Conservation (phyloP, 306 rosid species). For the Trifolium pratense region DNA sequence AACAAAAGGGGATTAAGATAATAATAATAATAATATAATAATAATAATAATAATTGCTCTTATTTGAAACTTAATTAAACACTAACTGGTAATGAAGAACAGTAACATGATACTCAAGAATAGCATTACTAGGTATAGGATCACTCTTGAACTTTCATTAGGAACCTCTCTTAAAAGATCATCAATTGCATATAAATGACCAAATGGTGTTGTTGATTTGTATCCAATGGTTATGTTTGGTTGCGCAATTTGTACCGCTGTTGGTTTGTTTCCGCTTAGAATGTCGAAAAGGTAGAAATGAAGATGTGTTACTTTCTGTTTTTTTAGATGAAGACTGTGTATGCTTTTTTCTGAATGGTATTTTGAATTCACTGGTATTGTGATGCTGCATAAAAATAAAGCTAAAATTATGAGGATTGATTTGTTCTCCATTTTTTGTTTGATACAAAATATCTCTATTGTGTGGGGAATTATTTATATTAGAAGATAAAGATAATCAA, state of each 20-base stretch:
- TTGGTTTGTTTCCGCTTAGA: slow-evolving; percentile 47
- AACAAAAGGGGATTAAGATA: no score
- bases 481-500: not conserved
- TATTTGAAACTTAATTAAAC: no score
- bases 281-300: slow-evolving; percentile 57
- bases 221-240: slow-evolving; percentile 10
- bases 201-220: slow-evolving; percentile 44
- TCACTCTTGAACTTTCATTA: slow-evolving; percentile 32
- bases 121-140: slow-evolving; percentile 44
- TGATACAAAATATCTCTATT: not conserved
- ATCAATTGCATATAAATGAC: slow-evolving; percentile 46
- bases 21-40: no score
- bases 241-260: slow-evolving; percentile 36
- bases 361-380: slow-evolving; percentile 28
- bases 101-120: slow-evolving; percentile 49
- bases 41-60: no score
- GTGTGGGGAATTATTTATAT: not conserved
- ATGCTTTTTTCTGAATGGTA: slow-evolving; percentile 32
- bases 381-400: not conserved
- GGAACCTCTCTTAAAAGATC: slow-evolving; percentile 49
- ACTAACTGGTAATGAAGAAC: slow-evolving; percentile 42
- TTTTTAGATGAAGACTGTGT: slow-evolving; percentile 10
- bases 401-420: not conserved
- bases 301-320: slow-evolving; percentile 47
- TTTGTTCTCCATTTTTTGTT: slow-evolving; percentile 31